Base-by-base conservation (phyloP, 2,329 filamentous ascomycete species). In the Alternaria triticina region DNA sequence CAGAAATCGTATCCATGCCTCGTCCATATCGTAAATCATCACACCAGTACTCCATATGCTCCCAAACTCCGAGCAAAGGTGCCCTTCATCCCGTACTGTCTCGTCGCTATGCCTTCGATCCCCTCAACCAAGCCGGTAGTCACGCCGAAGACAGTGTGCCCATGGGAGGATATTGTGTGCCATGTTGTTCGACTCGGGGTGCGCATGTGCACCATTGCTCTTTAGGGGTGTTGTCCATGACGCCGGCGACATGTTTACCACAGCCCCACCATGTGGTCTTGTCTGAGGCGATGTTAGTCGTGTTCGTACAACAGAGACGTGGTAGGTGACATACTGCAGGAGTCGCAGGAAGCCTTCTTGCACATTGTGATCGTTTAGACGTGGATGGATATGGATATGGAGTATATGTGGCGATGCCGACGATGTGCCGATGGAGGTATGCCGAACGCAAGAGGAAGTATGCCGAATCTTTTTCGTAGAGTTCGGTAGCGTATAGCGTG, bases 231-330 rank as follows among this genome's bases (percentile, higher is more conserved):
- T 77, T 72, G 76, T 89, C 86, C 82, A 93, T 87, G 70, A 92
- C 89, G 15, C 77, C 77, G 12, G 86, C 81, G 69, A 91, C 82
- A 80, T 91, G 88, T 64, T 71, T 82, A 66, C 89, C 89, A 78
- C 89, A 91, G 65, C 89, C 89, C 81, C 83, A 87, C 89, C 89
- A 91, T 59, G 87, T 86, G 44, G 81, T 79, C 74, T 89, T 89
- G 64, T 84, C 88, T 74, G 45, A 36, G 46, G 57, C n/a, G n/a
- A 54, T 57, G 65, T 61, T 49, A 65, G 61, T 46, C 20, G 33
- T 54, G 54, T 22, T 52, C 25, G 33, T 23, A 45, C 5, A 47
- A n/a, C 7, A 30, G 0, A 33, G n/a, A 1, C 1, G 9, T 33
- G 6, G 8, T 8, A 28, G 4, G 13, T 43, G 25, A 83, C 88